These are phyloP conservation scores for Aaosphaeria arxii DNA, from an alignment of 2,329 filamentous ascomycete genomes.

Conservation along the genomic window DNA sequence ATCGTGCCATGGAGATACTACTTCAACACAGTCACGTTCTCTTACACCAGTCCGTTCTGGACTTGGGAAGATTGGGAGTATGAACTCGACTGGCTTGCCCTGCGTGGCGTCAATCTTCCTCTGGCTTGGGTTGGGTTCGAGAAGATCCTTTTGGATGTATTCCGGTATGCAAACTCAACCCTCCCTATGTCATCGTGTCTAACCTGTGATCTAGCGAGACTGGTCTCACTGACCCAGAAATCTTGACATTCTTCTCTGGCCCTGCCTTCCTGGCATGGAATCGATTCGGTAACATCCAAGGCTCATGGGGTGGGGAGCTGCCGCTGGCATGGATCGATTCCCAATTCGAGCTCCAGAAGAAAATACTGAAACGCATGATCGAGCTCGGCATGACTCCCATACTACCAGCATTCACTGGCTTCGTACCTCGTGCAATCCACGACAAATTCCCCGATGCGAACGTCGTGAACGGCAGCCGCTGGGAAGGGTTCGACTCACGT, in stretches of 20 bases:
- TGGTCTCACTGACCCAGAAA: conserved; percentile 45
- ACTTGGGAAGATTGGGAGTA: conserved; percentile 54
- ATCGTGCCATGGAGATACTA: conserved; percentile 49
- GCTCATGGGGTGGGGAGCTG: conserved; percentile 47
- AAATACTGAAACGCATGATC: conserved; percentile 50
- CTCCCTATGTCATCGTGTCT: too few species aligned
- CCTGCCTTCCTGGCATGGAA: conserved; percentile 55
- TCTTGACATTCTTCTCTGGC: conserved; percentile 47
- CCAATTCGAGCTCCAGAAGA: conserved; percentile 49
- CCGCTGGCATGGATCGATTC: conserved; percentile 46
- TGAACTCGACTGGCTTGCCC: conserved; percentile 52
- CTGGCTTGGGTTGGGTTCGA: conserved; percentile 54
- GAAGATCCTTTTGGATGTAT: conserved; percentile 50
- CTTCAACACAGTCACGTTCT: conserved; percentile 55
- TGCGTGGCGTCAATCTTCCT: conserved; percentile 52
- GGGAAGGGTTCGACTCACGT: conserved; percentile 40
- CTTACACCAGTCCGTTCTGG: conserved; percentile 52
- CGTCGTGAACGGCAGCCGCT: conserved; percentile 44
- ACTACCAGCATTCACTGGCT: conserved; percentile 51
- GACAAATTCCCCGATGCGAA: conserved; percentile 43
- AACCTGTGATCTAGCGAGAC: conserved; percentile 23
- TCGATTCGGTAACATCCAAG: conserved; percentile 54
- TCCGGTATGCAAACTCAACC: conserved; percentile 17
- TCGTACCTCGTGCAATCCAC: conserved; percentile 45
- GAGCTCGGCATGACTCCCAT: conserved; percentile 54